A percentile compares a stretch with the other conserved stretches of the same genome.
phyloP scores from a whole-genome alignment of 1,284 basidiomycete species.

The Moniliella sp. region DNA sequence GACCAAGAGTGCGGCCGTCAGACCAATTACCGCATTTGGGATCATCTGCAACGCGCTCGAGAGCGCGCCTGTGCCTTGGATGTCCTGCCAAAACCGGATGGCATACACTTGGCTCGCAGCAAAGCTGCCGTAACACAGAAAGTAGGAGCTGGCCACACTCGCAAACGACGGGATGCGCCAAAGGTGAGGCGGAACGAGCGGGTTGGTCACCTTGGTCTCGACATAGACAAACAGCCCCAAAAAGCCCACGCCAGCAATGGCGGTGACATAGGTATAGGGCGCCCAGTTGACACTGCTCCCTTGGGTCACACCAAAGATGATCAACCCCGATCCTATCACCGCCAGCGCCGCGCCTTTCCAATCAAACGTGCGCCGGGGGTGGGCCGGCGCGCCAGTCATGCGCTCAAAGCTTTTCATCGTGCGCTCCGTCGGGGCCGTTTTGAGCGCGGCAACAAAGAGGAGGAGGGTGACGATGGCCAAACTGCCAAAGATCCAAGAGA shows the following conservation, averaged over 20 bases:
- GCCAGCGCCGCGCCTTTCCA: slow-evolving; percentile 7
- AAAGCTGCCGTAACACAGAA: slow-evolving; percentile 6
- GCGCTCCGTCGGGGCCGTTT: background rate
- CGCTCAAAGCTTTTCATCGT: background rate
- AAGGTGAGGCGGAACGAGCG: slow-evolving; percentile 4
- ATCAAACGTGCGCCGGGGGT: slow-evolving; percentile 3
- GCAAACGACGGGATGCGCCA: slow-evolving; percentile 5
- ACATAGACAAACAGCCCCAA: slow-evolving; percentile 4
- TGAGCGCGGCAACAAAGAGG: background rate
- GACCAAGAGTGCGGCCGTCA: slow-evolving; percentile 5
- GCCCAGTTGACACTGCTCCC: slow-evolving; percentile 6
- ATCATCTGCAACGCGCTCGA: slow-evolving; percentile 6
- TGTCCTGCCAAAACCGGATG: slow-evolving; percentile 5
- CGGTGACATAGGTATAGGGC: slow-evolving; percentile 5
- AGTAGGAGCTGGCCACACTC: slow-evolving; percentile 3
- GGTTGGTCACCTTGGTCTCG: slow-evolving; percentile 3
- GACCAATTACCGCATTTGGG: slow-evolving; percentile 8
- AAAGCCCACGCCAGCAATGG: slow-evolving; percentile 4
- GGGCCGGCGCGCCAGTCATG: no score
- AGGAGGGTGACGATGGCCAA: slow-evolving; percentile 1
- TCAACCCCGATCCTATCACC: slow-evolving; percentile 3
- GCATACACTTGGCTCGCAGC: slow-evolving; percentile 8
- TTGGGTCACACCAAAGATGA: slow-evolving; percentile 8
- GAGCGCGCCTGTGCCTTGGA: slow-evolving; percentile 5
- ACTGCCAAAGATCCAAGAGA: slow-evolving; percentile 4